Evolutionary conservation across 108 stramenopile genomes (phyloP), one percentile per base, ranked within the genome.

Genomic region (Skeletonema grethae): DNA sequence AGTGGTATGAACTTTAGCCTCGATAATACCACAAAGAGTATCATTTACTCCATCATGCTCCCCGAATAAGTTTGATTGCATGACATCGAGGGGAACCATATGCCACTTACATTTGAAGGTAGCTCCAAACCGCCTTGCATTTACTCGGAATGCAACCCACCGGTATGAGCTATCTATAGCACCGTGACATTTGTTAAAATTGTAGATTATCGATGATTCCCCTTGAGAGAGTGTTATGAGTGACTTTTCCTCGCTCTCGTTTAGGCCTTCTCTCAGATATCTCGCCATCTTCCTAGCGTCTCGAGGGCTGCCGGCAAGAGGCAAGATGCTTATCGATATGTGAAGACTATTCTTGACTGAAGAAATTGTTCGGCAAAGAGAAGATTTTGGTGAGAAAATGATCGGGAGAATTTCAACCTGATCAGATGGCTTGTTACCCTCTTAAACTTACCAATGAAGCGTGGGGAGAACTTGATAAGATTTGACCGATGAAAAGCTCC

Each of bases 141-240:
- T 72, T 30, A 73, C 72, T 59, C 67, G 34, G 34, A 77, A 74
- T 39, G 65, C 58, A 29, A 73, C 39, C 77, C 72, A 77, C 66
- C 72, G 43, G 13, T 61, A 53, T 5, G 45, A 55, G 12, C 9
- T 39, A 24, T 53, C 31, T 18, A 32, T 25, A 5, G 31, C 48
- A n/a, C 32, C 20, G 22, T 22, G 18, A 20, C 55, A 57, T 4
- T 61, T 59, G 2, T 50, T 24, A 28, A 77, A 77, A 31, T 67
- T 65, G 36, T 77, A 77, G 11, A 77, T 18, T 24, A 77, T 50
- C 1, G 77, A 73, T 24, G 72, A 66, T 66, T 77, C 72, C 9
- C 67, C 41, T 68, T 64, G 65, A 10, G 18, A 9, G 55, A 77
- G 72, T 57, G 7, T 16, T 20, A 67, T 28, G 9, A 39, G 50